These are phyloP conservation scores for Pichia sporocuriosa DNA, from an alignment of 805 yeast genomes.

Conservation along the genomic window DNA sequence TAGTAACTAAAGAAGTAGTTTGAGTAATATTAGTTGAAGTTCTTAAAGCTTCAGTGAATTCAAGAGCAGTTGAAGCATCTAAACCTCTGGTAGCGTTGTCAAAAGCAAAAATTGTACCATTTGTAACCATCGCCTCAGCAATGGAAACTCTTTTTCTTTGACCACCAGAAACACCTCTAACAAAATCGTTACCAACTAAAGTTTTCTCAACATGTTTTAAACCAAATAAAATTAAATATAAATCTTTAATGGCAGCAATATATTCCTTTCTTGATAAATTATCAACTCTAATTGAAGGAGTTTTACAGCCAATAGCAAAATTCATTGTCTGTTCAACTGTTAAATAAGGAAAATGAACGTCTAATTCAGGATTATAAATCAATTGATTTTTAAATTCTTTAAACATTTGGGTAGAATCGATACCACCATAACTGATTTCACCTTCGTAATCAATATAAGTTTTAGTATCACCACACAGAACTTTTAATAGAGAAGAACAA, in stretches of 20 bases:
- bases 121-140: constrained; percentile 53
- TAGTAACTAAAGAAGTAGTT: constrained; percentile 6
- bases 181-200: constrained; percentile 59
- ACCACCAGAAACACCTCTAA: constrained; percentile 69
- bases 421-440: constrained; percentile 41
- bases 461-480: constrained; percentile 37
- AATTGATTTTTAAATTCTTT: constrained; percentile 38
- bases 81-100: constrained; percentile 65
- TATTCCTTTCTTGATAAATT: constrained; percentile 35
- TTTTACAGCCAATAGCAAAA: constrained; percentile 48
- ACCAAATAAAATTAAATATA: constrained; percentile 49
- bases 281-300: constrained; percentile 43
- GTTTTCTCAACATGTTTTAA: constrained; percentile 55
- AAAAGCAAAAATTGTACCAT: constrained; percentile 53
- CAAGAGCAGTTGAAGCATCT: constrained; percentile 29
- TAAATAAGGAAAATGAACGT: constrained; percentile 48
- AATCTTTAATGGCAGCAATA: constrained; percentile 37
- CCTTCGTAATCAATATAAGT: constrained; percentile 35
- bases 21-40: constrained; percentile 43
- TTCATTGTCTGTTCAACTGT: constrained; percentile 48
- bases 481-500: constrained; percentile 48
- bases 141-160: constrained; percentile 66
- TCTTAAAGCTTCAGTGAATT: constrained; percentile 53
- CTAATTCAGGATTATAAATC: constrained; percentile 49
- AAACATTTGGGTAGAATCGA: constrained; percentile 42